Base-by-base conservation (phyloP, 73 alveolate species). In the Halteria grandinella region DNA sequence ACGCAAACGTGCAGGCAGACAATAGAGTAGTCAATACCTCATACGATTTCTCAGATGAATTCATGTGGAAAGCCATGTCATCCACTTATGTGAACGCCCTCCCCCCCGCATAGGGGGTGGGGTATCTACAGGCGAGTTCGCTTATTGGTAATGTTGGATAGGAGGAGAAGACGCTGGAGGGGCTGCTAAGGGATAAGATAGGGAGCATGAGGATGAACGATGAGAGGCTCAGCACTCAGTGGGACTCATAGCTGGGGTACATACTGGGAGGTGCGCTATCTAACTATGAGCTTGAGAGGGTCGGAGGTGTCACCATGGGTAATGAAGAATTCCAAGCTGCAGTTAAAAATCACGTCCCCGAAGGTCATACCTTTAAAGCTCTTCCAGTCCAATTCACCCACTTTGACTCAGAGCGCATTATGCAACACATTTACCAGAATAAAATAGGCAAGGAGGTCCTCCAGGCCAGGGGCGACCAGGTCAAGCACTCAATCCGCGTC, bases 361-460 rank as follows among this genome's bases (percentile, higher is more conserved):
- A 87, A 83, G 97, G 97, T 31, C 94, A 87, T 48, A 83, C 94
- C 5, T 90, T 90, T 72, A 90, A 90, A 83, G 97, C 95, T 25
- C 83, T 82, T 55, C 97, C 97, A 5, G 76, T 86, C 28, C 85
- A 87, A 52, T 62, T 87, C 78, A 63, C 60, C 37, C 91, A 87
- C 24, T 50, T 69, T 33, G 89, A 87, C 31, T 49, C 79, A 29
- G 85, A 87, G 33, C 59, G 86, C 36, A 89, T 89, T 75, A 53
- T 89, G 34, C 66, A 34, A n/a, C 69, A 62, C 77, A 55, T 89
- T 10, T 50, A 15, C 47, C 53, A 64, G 23, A 86, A 79, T 69
- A 75, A 69, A 32, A 69, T 87, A 7, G 97, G 92, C 17, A 43
- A 50, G 23, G 97, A 89, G 36, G 76, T 89, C 28, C 48, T 89